A percentile compares a stretch with the other conserved stretches of the same genome.
Conservation (phyloP, 2,329 filamentous ascomycete genomes). For the Aspergillus novoparasiticus region DNA sequence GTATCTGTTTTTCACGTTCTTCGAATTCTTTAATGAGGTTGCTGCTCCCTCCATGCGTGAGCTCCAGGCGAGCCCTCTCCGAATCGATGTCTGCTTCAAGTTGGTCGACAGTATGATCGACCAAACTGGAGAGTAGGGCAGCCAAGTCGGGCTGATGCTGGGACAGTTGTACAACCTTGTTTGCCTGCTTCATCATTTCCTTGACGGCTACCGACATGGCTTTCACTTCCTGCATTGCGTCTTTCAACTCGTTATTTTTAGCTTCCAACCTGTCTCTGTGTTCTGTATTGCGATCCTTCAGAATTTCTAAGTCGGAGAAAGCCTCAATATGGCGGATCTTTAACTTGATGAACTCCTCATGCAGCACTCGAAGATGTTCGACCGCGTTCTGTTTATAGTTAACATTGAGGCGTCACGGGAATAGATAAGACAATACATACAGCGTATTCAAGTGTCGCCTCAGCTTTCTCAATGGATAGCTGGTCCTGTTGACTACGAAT, state of each 20-base stretch:
- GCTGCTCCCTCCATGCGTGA: slow-evolving; percentile 77
- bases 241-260: slow-evolving; percentile 44
- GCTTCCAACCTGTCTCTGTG: slow-evolving; percentile 54
- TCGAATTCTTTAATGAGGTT: slow-evolving; percentile 78
- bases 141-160: slow-evolving; percentile 27
- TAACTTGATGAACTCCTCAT: slow-evolving; percentile 67
- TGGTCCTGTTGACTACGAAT: slow-evolving; percentile 60
- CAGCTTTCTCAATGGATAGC: slow-evolving; percentile 58
- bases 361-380: slow-evolving; percentile 61
- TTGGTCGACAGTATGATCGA: slow-evolving; percentile 60
- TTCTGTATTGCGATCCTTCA: slow-evolving; percentile 67
- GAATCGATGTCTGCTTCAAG: slow-evolving; percentile 74
- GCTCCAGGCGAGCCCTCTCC: slow-evolving; percentile 73
- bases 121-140: slow-evolving; percentile 48
- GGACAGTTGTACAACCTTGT: slow-evolving; percentile 16
- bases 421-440: slow-evolving; percentile 40
- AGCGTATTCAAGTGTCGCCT: slow-evolving; percentile 58
- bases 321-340: slow-evolving; percentile 77
- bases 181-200: slow-evolving; percentile 20
- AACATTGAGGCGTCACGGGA: slow-evolving; percentile 4
- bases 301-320: slow-evolving; percentile 71
- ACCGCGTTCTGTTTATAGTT: slow-evolving; percentile 55
- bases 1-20: slow-evolving; percentile 69
- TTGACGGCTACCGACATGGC: slow-evolving; percentile 23
- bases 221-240: slow-evolving; percentile 40